phyloP scores from a whole-genome alignment of 306 rosid species.

The Acacia acuminata region DNA sequence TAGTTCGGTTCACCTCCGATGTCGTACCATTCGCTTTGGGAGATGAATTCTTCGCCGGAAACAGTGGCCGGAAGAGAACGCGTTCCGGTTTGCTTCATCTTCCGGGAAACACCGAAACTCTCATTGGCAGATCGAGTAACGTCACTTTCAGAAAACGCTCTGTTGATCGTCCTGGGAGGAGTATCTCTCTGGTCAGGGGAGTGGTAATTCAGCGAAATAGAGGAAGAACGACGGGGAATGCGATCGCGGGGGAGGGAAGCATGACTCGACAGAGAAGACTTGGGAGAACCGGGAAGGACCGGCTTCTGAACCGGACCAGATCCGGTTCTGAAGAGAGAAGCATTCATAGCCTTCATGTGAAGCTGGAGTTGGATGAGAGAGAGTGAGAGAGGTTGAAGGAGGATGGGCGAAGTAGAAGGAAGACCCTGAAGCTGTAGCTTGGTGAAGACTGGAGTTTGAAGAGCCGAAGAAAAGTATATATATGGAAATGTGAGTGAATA shows the following conservation, averaged over 20 bases:
- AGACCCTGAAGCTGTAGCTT: not conserved
- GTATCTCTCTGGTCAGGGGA: conserved; percentile 22
- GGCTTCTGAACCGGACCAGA: conserved; percentile 48
- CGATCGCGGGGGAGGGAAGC: conserved; percentile 41
- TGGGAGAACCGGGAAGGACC: conserved; percentile 34
- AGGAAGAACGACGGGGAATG: conserved; percentile 34
- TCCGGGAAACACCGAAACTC: conserved; percentile 8
- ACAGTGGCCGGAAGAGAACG: conserved; percentile 30
- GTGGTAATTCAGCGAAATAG: conserved; percentile 47
- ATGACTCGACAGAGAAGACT: conserved; percentile 34
- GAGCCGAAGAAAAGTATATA: not conserved
- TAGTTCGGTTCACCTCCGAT: not conserved
- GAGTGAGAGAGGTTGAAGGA: not conserved
- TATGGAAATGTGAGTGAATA: not conserved
- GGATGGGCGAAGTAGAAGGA: not conserved
- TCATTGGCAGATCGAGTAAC: conserved; percentile 10
- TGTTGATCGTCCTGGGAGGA: conserved; percentile 21
- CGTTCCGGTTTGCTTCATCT: conserved; percentile 25
- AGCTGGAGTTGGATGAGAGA: not conserved
- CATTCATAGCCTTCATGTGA: conserved; percentile 23
- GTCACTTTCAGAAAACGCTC: conserved; percentile 44
- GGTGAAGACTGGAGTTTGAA: not conserved
- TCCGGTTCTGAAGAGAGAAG: conserved; percentile 63
- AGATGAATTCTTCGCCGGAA: conserved; percentile 35
- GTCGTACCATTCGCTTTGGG: not conserved